A percentile compares a stretch with the other conserved stretches of the same genome.
Conservation (phyloP, 371 early-diverging fungal genomes). For the Umbelopsis sp. region DNA sequence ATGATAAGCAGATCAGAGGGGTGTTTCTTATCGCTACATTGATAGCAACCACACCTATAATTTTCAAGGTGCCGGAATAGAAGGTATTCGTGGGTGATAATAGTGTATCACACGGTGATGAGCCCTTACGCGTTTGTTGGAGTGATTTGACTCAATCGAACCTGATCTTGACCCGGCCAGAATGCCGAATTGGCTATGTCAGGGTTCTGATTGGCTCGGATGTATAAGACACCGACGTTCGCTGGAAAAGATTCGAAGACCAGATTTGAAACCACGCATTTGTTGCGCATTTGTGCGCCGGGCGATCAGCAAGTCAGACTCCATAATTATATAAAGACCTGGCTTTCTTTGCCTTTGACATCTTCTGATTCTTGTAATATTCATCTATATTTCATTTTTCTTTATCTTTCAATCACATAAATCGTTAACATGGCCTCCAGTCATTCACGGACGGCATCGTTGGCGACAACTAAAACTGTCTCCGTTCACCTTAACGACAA, state of each 20-base stretch:
- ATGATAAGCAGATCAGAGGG: too few relatives aligned
- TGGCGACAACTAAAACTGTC: conserved; percentile 3
- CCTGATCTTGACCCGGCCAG: neutral
- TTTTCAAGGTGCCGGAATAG: too few relatives aligned
- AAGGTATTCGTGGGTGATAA: too few relatives aligned
- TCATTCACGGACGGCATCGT: neutral
- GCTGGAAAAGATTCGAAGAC: conserved; percentile 5
- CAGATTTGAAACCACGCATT: conserved; percentile 10
- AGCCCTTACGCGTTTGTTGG: neutral
- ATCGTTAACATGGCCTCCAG: neutral
- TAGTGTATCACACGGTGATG: neutral
- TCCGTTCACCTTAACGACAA: neutral
- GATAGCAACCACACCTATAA: too few relatives aligned
- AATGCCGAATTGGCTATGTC: neutral
- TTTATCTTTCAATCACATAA: neutral
- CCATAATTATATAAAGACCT: conserved; percentile 5
- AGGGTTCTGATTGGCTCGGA: neutral
- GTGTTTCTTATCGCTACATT: too few relatives aligned
- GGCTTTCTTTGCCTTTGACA: neutral
- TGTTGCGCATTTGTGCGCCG: conserved; percentile 18
- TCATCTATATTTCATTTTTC: neutral
- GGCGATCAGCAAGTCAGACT: neutral
- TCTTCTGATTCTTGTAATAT: neutral
- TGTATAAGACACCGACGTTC: neutral
- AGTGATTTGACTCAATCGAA: neutral